Percentiles rank a stretch among this genome's conserved stretches.
Evolutionary conservation across 768 basidiomycete species (phyloP).

Genomic region (Mycena rebaudengoi): DNA sequence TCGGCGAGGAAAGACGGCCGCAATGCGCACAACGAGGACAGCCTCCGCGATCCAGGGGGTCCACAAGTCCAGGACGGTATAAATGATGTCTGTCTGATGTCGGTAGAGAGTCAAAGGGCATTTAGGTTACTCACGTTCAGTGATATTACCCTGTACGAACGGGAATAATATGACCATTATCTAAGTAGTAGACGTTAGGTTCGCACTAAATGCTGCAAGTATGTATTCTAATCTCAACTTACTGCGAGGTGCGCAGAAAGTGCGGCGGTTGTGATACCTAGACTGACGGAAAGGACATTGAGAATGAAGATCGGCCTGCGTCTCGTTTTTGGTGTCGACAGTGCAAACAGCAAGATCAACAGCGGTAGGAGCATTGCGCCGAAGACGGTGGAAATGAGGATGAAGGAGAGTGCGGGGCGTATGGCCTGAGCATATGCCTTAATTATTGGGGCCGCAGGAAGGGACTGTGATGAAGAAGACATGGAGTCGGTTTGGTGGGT

Average conservation of each 20-base stretch:
- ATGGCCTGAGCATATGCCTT: background rate
- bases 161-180: background rate
- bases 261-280: background rate
- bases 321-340: background rate
- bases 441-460: conserved; percentile 14
- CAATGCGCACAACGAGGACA: background rate
- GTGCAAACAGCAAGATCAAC: background rate
- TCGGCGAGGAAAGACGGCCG: background rate
- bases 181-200: too few relatives aligned
- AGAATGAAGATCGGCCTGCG: conserved; percentile 9
- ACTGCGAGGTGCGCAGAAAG: background rate
- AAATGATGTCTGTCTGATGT: background rate
- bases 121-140: conserved; percentile 10
- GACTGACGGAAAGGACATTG: background rate
- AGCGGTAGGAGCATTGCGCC: conserved; percentile 2
- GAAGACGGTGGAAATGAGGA: background rate
- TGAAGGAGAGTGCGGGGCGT: conserved; percentile 1
- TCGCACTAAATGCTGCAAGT: background rate
- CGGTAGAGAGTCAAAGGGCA: background rate
- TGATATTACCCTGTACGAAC: background rate
- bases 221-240: too few relatives aligned
- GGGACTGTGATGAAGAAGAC: background rate
- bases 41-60: background rate
- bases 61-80: background rate
- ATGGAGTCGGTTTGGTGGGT: too few relatives aligned